A percentile compares a stretch with the other conserved stretches of the same genome.
Evolutionary conservation across 2,329 filamentous ascomycete species (phyloP).

Genomic region (Cyclaneusma minus): DNA sequence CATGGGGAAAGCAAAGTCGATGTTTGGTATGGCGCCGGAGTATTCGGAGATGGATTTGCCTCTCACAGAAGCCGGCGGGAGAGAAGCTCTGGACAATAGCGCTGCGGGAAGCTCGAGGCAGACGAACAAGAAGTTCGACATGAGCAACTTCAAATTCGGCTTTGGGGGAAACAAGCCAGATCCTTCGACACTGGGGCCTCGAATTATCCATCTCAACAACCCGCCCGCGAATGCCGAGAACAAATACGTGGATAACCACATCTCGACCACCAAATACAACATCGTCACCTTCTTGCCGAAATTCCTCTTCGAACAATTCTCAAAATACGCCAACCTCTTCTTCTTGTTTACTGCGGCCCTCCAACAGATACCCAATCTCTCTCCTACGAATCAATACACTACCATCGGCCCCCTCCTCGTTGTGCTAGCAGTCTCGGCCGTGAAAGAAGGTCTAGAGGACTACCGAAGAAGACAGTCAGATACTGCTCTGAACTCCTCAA

Average conservation of each 20-base stretch:
- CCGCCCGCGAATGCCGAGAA: conserved; percentile 76
- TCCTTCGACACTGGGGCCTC: conserved; percentile 77
- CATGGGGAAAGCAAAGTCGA: conserved; percentile 75
- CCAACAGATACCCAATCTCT: conserved; percentile 90
- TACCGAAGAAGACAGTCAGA: conserved; percentile 81
- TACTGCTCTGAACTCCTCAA: conserved; percentile 73
- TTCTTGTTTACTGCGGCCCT: conserved; percentile 94
- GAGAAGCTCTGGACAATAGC: conserved; percentile 26
- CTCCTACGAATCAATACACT: conserved; percentile 88
- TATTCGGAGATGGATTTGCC: conserved; percentile 99
- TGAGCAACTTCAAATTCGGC: conserved; percentile 79
- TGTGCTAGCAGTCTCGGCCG: conserved; percentile 85
- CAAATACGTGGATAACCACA: conserved; percentile 91
- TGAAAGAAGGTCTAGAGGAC: conserved; percentile 89
- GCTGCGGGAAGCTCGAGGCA: conserved; percentile 26
- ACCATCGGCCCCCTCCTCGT: conserved; percentile 89
- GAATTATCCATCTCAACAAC: conserved; percentile 93
- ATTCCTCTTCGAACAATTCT: conserved; percentile 96
- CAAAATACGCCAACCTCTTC: conserved; percentile 97
- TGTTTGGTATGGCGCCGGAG: conserved; percentile 68
- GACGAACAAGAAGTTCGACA: conserved; percentile 41
- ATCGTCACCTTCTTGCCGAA: conserved; percentile 84
- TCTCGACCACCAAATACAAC: conserved; percentile 98
- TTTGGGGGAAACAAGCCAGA: conserved; percentile 76
- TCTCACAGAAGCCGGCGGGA: conserved; percentile 60